phyloP scores from a whole-genome alignment of 2,329 filamentous ascomycete species.

The Akanthomyces dipterigenus region DNA sequence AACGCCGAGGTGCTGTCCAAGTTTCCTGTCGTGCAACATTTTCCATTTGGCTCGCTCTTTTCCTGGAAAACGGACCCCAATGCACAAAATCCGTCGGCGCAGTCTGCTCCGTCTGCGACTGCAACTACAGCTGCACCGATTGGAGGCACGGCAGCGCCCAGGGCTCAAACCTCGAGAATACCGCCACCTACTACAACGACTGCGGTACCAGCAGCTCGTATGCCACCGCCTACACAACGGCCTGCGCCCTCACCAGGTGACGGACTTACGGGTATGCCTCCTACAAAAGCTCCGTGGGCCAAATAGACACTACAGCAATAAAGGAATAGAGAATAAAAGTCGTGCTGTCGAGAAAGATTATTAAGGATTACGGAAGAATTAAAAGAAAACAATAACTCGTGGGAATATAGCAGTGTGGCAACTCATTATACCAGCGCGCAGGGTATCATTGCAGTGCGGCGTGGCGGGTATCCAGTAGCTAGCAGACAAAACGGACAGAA shows the following conservation, averaged over 20 bases:
- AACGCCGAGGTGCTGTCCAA: slow-evolving; percentile 93
- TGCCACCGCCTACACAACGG: not conserved
- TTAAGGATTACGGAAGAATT: not conserved
- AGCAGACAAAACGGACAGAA: not conserved
- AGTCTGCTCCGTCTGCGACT: slow-evolving; percentile 31
- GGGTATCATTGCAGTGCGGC: not conserved
- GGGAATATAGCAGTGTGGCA: slow-evolving; percentile 6
- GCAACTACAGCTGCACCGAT: slow-evolving; percentile 30
- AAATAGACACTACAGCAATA: slow-evolving; percentile 20
- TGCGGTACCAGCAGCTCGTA: not conserved
- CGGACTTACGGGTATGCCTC: not conserved
- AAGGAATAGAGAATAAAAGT: not conserved
- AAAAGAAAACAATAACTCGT: not conserved
- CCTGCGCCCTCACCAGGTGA: not conserved
- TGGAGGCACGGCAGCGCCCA: slow-evolving; percentile 20
- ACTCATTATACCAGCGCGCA: slow-evolving; percentile 8
- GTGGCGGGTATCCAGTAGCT: slow-evolving; percentile 14
- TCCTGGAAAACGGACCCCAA: slow-evolving; percentile 65
- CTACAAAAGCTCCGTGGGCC: slow-evolving; percentile 42
- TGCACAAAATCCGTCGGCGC: slow-evolving; percentile 38
- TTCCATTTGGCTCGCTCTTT: slow-evolving; percentile 75
- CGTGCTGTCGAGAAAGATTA: not conserved
- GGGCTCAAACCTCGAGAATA: slow-evolving; percentile 33
- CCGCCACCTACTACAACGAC: slow-evolving; percentile 22
- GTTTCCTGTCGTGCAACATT: slow-evolving; percentile 98